phyloP scores from a whole-genome alignment of 208 protist genomes.

The Polymyxa betae region DNA sequence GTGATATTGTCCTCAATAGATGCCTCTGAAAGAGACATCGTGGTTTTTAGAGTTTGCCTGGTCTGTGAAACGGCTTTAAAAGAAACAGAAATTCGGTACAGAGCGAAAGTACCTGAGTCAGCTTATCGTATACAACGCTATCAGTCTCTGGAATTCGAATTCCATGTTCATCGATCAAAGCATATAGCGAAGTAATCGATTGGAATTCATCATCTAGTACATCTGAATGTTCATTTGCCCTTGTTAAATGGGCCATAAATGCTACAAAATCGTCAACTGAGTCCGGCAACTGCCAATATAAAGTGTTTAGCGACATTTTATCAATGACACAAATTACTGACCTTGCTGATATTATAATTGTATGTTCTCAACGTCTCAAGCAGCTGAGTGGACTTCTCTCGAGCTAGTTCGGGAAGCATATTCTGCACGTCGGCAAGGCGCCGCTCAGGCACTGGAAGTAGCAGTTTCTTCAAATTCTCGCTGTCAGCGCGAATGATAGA shows the following conservation, averaged over 20 bases:
- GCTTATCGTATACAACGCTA: slow-evolving; percentile 36
- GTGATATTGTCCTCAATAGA: slow-evolving; percentile 49
- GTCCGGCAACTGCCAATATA: not conserved
- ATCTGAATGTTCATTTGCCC: slow-evolving; percentile 27
- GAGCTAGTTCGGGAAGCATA: slow-evolving; percentile 29
- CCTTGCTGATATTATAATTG: not conserved
- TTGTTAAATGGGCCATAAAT: slow-evolving; percentile 36
- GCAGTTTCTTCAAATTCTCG: slow-evolving; percentile 26
- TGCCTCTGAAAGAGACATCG: not conserved
- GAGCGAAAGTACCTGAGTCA: not conserved
- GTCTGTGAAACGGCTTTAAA: not conserved
- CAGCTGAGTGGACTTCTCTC: slow-evolving; percentile 48
- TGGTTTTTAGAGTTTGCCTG: slow-evolving; percentile 16
- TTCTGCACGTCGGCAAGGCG: slow-evolving; percentile 36
- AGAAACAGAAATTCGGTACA: not conserved
- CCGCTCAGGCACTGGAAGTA: slow-evolving; percentile 26
- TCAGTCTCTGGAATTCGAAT: slow-evolving; percentile 1
- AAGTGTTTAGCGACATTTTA: not conserved
- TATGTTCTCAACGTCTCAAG: slow-evolving; percentile 39
- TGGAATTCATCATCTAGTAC: slow-evolving; percentile 46
- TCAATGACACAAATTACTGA: not conserved
- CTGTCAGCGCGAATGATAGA: slow-evolving; percentile 2
- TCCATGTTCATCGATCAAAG: slow-evolving; percentile 2
- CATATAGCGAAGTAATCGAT: not conserved
- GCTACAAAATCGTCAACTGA: slow-evolving; percentile 44